These are phyloP conservation scores for Saccharomycopsis sp. DNA, from an alignment of 805 yeast genomes.

Conservation along the genomic window DNA sequence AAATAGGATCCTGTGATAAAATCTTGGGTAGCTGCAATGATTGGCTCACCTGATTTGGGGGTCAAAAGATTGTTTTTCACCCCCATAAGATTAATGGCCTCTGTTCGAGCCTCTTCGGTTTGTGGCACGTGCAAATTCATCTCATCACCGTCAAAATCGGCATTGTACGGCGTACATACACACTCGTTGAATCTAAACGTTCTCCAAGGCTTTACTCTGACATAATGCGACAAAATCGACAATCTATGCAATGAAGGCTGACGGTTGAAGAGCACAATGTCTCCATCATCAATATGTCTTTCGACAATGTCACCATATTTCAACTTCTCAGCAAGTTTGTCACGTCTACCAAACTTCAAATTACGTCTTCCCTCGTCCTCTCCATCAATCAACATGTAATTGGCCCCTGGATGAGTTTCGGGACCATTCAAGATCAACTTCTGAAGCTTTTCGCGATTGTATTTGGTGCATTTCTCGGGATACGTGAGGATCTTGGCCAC, in stretches of 20 bases:
- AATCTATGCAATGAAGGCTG: constrained; percentile 96
- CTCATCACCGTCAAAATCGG: constrained; percentile 99
- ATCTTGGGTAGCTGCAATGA: constrained; percentile 99
- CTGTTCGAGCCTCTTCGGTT: constrained; percentile 97
- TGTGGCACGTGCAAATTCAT: constrained; percentile 99
- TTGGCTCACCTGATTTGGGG: constrained; percentile 98
- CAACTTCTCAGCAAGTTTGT: constrained; percentile 66
- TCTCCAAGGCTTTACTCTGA: constrained; percentile 96
- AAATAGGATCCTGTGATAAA: constrained; percentile 94
- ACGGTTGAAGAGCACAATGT: constrained; percentile 89
- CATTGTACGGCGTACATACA: constrained; percentile 98
- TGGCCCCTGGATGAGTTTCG: constrained; percentile 90
- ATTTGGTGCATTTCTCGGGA: constrained; percentile 90
- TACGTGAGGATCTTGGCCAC: constrained; percentile 94
- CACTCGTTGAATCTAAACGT: constrained; percentile 95
- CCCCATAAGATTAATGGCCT: constrained; percentile 98
- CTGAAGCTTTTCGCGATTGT: constrained; percentile 75
- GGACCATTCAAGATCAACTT: constrained; percentile 78
- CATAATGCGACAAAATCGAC: constrained; percentile 91
- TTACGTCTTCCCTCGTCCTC: constrained; percentile 80
- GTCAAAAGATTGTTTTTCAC: constrained; percentile 91
- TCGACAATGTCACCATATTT: constrained; percentile 90
- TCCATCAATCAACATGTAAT: constrained; percentile 74
- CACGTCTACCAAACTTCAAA: constrained; percentile 80
- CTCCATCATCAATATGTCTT: constrained; percentile 96